Evolutionary conservation across 2,329 filamentous ascomycete species (phyloP).

Genomic region (Phyllosticta citrichinensis): DNA sequence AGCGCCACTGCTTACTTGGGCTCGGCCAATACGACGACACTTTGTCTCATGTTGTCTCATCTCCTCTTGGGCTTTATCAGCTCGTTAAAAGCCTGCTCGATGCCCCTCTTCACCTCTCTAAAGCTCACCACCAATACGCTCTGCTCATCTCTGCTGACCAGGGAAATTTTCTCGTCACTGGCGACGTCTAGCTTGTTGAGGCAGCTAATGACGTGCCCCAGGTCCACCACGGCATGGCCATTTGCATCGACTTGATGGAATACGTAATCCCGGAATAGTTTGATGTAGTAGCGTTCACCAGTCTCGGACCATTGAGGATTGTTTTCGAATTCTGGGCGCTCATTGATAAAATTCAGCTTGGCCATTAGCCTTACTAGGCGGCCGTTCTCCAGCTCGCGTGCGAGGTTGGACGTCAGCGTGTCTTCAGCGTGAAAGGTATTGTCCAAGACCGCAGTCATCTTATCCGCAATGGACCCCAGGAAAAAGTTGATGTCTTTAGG

Average conservation of each 20-base stretch:
- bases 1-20: background rate
- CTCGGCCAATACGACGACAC: background rate
- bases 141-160: constrained; percentile 85
- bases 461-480: constrained; percentile 64
- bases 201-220: constrained; percentile 77
- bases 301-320: constrained; percentile 78
- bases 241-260: constrained; percentile 90
- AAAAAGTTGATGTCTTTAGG: constrained; percentile 72
- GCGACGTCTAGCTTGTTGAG: constrained; percentile 91
- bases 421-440: constrained; percentile 72
- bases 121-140: constrained; percentile 82
- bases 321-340: constrained; percentile 74
- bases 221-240: constrained; percentile 71
- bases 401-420: constrained; percentile 59
- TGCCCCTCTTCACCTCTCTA: constrained; percentile 66
- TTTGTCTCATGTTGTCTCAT: background rate
- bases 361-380: constrained; percentile 68
- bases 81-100: constrained; percentile 53
- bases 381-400: constrained; percentile 80
- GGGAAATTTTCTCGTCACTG: constrained; percentile 70
- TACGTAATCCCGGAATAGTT: constrained; percentile 92
- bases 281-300: constrained; percentile 83
- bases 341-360: constrained; percentile 82
- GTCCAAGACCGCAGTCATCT: constrained; percentile 67
- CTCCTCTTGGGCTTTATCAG: constrained; percentile 31